phyloP scores from a whole-genome alignment of 768 basidiomycete species.

The Phylloporus rhodoxanthus region DNA sequence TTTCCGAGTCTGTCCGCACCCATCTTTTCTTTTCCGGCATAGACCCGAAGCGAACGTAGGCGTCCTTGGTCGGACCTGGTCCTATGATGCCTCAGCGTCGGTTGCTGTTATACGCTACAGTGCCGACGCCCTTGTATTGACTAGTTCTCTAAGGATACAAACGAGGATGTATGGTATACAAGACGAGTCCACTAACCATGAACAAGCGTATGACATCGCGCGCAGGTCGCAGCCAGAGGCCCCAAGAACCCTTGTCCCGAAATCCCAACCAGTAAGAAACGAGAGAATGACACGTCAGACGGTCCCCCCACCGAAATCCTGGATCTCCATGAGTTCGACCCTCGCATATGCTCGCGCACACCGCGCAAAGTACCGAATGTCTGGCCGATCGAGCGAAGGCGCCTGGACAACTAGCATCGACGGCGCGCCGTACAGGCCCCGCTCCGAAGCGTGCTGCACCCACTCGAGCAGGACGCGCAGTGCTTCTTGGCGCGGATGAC shows the following conservation, averaged over 20 bases:
- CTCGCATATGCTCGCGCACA: conserved; percentile 7
- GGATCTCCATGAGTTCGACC: conserved; percentile 13
- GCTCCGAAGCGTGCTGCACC: conserved; percentile 12
- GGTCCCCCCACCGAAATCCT: neutral
- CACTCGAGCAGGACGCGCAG: conserved; percentile 19
- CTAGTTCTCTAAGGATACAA: neutral
- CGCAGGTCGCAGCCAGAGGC: neutral
- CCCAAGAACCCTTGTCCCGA: neutral
- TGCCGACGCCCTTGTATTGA: neutral
- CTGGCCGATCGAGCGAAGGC: conserved; percentile 7
- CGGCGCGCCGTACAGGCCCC: neutral
- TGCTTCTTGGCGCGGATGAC: conserved; percentile 20
- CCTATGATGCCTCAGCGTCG: neutral
- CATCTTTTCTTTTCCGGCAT: too few species aligned
- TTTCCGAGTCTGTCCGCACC: too few species aligned
- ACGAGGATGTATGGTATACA: neutral
- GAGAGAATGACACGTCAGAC: conserved; percentile 1
- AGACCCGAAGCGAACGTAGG: too few species aligned
- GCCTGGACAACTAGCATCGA: conserved; percentile 18
- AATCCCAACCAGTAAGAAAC: neutral
- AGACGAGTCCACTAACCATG: neutral
- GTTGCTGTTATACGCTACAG: neutral
- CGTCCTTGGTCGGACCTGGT: too few species aligned
- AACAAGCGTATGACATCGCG: neutral
- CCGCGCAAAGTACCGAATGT: conserved; percentile 15